Evolutionary conservation across 441 rosid species (phyloP), one percentile per base, ranked within the genome.

Genomic region (Jatropha podagrica): DNA sequence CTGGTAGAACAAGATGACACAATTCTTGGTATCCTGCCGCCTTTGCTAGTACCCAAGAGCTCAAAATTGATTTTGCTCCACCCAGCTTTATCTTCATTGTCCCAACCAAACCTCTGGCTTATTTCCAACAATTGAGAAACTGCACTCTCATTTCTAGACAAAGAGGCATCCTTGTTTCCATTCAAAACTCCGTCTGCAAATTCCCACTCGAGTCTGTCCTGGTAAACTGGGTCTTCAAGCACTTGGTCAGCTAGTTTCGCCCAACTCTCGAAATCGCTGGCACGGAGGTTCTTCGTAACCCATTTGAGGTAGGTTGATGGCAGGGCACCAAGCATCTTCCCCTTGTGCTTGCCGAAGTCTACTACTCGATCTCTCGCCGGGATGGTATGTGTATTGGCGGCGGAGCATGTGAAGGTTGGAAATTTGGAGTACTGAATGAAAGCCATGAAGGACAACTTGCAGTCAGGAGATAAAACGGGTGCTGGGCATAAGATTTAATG

Each of bases 31-130:
- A 94, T 90, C 68, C 91, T 83, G 9, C 92, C 95, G 17, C 96
- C 89, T 69, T 75, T 81, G 15, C 92, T 91, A 0, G 97, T 92
- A 23, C 98, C 98, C 32, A 94, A 63, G 2, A 92, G 88, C 86
- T 86, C 89, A 60, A 86, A 89, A 14, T 90, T 78, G 73, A 94
- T 74, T 70, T 74, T 81, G 9, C 88, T 81, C 97, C 98, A 92
- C 62, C 91, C 95, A 56, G 60, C 80, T 79, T 84, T 85, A 74
- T 92, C 94, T 14, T 87, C 90, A 49, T 86, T 83, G 74, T 94
- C 94, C 96, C 97, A 94, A 75, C 96, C 93, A 68, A 92, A 94
- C 71, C 92, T 87, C 77, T 88, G 89, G 56, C 92, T 90, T 17
- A 90, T 77, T 77, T 90, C 98, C 74, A 81, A 65, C 90, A 94